Evolutionary conservation across 2,329 filamentous ascomycete species (phyloP), one percentile per base, ranked within the genome.

Genomic region (Fusarium nisikadoi): DNA sequence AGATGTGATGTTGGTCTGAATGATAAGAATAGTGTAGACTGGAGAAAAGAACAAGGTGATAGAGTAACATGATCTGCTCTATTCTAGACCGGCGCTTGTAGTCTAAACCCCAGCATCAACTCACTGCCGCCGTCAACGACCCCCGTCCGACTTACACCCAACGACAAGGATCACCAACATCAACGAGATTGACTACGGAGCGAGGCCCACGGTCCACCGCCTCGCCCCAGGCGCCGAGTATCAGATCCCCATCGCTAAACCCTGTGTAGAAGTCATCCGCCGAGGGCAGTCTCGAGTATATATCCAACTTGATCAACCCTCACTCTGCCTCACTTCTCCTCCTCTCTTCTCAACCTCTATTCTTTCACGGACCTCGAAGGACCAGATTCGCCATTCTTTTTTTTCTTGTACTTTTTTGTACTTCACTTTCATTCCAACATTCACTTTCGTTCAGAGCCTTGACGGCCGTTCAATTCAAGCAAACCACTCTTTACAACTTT

Each of bases 331-430:
- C 25, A 13, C 12, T 29, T n/a, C 7, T 35, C n/a, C 13, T 25
- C 14, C 31, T 61, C 33, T 64, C 33, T 36, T 56, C n/a, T 65
- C 64, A 76, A 62, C 75, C 71, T 72, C 73, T 73, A 60, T 69
- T 74, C 68, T 70, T 71, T 76, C 71, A 75, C 68, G 76, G 76
- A 77, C 76, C 76, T 78, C 69, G 76, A 78, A 65, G 76, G 76
- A 78, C 76, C 76, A 78, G 75, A 78, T 76, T 71, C 66, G 71
- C 68, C 76, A 72, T 78, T 78, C 75, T 72, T 78, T 77, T 77
- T 76, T 78, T 77, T 78, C 73, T 77, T 74, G 73, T 75, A 70
- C 53, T 64, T 71, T 65, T 68, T 66, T 76, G 75, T 76, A 75
- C 75, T 63, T 66, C 71, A 76, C 76, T 75, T 76, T 78, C 76